Conservation (phyloP, 2,329 filamentous ascomycete species). For the Microdochium nivale region DNA sequence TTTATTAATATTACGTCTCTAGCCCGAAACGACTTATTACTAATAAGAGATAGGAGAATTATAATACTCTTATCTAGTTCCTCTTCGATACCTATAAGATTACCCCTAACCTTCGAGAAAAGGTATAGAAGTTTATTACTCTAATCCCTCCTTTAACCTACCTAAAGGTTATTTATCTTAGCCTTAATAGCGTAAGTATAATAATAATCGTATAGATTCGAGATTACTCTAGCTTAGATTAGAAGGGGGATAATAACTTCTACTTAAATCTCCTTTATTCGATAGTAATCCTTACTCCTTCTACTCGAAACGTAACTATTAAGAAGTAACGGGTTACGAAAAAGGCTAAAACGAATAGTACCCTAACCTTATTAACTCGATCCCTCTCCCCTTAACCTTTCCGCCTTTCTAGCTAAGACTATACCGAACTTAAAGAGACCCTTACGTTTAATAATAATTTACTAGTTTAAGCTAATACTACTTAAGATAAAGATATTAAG, state of each 20-base stretch:
- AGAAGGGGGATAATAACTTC: background rate
- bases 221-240: background rate
- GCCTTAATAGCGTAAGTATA: background rate
- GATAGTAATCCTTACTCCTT: background rate
- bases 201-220: background rate
- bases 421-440: background rate
- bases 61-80: background rate
- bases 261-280: background rate
- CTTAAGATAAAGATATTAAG: background rate
- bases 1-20: background rate
- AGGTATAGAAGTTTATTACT: background rate
- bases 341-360: background rate
- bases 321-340: background rate
- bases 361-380: background rate
- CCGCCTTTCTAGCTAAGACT: background rate
- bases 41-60: background rate
- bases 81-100: background rate
- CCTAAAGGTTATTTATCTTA: background rate
- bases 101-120: background rate
- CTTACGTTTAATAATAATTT: background rate
- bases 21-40: background rate
- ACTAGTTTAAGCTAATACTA: background rate
- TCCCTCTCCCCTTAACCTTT: background rate
- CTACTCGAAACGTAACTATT: background rate
- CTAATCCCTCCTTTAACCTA: background rate